Evolutionary conservation across 2,329 filamentous ascomycete species (phyloP), one percentile per base, ranked within the genome.

Genomic region (Aspergillus ochraceus): DNA sequence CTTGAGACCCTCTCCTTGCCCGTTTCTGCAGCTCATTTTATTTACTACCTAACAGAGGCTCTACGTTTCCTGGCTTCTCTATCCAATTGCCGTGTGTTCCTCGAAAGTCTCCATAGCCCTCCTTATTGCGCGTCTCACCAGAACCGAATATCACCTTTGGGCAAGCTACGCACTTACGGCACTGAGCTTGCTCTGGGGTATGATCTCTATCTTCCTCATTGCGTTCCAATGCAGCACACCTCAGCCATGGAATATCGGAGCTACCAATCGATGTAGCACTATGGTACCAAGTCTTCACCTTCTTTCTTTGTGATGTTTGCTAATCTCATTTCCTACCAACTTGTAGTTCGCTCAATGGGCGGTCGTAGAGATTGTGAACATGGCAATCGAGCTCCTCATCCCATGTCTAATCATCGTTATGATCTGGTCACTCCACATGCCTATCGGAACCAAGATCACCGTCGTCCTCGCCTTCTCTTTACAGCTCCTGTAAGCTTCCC

Each of bases 31-130:
- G 19, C 22, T 47, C 24, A 47, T 24, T 22, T 5, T 11, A 20
- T 10, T 19, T 8, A 9, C n/a, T 1, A 12, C 0, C 46, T 1
- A 12, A 2, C 46, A 55, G 53, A 19, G 24, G 10, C 45, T 55
- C n/a, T 55, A 55, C 17, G 29, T 55, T 9, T 29, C 53, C 10
- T 55, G 53, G 53, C 4, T 55, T 19, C 22, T 55, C 8, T 55
- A 55, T 11, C 45, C 45, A 1, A 36, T 55, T 5, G 53, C 26
- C 4, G 26, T 49, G 17, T 55, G 53, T 24, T 55, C 53, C 6
- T 49, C 53, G 9, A 55, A 49, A 26, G 19, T 55, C 2, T 55
- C 53, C 1, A 47, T 55, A 2, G 45, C 45, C 4, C 42, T 55
- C 3, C 26, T 55, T 2, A 55, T 55, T 17, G 22, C 45, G n/a